A percentile compares a stretch with the other conserved stretches of the same genome.
These are phyloP conservation scores for Picochlorum sp. DNA, from an alignment of 139 green algal species.

Conservation along the genomic window DNA sequence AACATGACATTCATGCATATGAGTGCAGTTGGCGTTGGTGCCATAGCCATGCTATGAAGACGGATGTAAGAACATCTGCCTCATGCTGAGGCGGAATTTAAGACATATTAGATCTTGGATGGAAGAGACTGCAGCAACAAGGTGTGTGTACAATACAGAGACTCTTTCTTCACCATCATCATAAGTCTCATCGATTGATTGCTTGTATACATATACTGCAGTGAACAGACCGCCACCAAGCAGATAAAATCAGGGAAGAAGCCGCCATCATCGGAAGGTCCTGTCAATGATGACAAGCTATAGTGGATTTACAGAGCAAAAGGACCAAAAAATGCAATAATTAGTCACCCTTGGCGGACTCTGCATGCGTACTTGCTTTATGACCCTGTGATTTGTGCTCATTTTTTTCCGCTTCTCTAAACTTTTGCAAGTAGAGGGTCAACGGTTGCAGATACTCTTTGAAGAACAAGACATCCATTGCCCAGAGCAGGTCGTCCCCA, in stretches of 20 bases:
- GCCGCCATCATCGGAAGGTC: too few species aligned
- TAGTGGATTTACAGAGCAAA: too few species aligned
- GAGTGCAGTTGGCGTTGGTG: constrained; percentile 34
- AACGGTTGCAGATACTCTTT: constrained; percentile 95
- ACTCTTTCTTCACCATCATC: too few species aligned
- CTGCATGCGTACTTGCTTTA: constrained; percentile 4
- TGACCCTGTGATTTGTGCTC: background rate
- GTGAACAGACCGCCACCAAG: too few species aligned
- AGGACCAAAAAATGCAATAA: background rate
- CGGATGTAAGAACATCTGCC: constrained; percentile 28
- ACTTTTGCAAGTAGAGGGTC: constrained; percentile 93
- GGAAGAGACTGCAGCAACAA: constrained; percentile 32
- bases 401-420: constrained; percentile 65
- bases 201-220: too few species aligned
- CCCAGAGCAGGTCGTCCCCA: constrained; percentile 96
- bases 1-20: background rate
- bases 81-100: constrained; percentile 34
- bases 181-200: too few species aligned
- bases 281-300: too few species aligned
- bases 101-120: constrained; percentile 37
- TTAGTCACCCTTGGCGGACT: background rate
- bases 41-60: constrained; percentile 42
- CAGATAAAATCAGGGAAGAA: too few species aligned
- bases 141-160: background rate
- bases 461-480: constrained; percentile 94